Evolutionary conservation across 176 grass and related monocot genomes (phyloP).

Genomic region (Cenchrus purpureus): DNA sequence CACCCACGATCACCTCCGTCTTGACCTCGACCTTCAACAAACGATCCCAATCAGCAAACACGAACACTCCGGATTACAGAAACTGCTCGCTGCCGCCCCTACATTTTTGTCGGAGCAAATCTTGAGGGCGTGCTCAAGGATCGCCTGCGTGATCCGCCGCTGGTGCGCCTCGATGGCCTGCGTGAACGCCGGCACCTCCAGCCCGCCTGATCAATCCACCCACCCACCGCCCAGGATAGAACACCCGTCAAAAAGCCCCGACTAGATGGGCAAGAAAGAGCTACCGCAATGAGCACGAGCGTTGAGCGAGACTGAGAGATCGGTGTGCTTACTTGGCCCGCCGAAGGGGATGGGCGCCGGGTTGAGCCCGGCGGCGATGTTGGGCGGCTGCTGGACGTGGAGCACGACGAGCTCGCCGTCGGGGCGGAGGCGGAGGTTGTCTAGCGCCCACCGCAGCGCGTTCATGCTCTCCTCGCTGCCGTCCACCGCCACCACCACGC

Average conservation of each 20-base stretch:
- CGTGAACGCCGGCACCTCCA: conserved; percentile 93
- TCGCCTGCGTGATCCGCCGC: conserved; percentile 81
- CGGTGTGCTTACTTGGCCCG: conserved; percentile 69
- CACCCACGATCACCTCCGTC: conserved; percentile 85
- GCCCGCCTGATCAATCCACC: conserved; percentile 45
- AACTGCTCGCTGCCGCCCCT: background rate
- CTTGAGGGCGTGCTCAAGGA: conserved; percentile 80
- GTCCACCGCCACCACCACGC: conserved; percentile 89
- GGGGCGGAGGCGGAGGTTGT: conserved; percentile 77
- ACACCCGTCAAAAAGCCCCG: conserved; percentile 13
- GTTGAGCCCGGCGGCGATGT: conserved; percentile 77
- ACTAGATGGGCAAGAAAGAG: background rate
- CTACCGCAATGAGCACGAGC: background rate
- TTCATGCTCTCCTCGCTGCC: conserved; percentile 99
- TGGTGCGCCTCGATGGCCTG: conserved; percentile 92
- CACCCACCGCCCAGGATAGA: background rate
- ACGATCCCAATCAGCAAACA: background rate
- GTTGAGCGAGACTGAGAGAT: background rate
- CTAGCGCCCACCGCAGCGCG: conserved; percentile 82
- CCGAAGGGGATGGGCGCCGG: conserved; percentile 90
- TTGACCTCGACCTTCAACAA: conserved; percentile 74
- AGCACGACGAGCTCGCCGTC: conserved; percentile 75
- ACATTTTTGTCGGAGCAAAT: conserved; percentile 86
- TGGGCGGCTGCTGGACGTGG: conserved; percentile 74
- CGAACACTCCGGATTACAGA: background rate